Evolutionary conservation across 257 asterid species (phyloP).

Genomic region (Forsythia suspensa): DNA sequence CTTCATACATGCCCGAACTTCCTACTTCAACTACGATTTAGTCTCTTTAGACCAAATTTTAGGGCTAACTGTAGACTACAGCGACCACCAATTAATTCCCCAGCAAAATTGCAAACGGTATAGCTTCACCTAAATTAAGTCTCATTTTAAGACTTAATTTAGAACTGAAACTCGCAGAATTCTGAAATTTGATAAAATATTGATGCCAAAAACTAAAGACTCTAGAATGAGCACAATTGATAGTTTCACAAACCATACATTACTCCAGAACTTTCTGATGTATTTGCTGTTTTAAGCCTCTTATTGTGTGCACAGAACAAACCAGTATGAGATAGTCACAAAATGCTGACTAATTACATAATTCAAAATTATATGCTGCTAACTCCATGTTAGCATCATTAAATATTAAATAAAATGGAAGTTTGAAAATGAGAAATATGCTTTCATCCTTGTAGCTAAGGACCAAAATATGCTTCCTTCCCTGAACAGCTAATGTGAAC

Average conservation of each 20-base stretch:
- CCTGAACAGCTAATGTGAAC: background rate
- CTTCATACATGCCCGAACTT: background rate
- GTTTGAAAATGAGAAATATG: too few relatives aligned
- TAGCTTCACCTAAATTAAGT: background rate
- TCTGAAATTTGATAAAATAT: background rate
- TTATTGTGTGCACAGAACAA: too few relatives aligned
- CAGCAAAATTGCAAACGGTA: background rate
- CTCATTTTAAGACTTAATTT: background rate
- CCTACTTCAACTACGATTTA: constrained; percentile 11
- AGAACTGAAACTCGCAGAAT: background rate
- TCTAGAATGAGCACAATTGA: background rate
- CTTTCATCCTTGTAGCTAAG: background rate
- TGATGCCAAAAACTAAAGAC: background rate
- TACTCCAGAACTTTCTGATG: too few relatives aligned
- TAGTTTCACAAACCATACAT: background rate
- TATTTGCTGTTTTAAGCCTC: too few relatives aligned
- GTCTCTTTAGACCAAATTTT: background rate
- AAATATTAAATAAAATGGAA: too few relatives aligned
- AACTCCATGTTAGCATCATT: too few relatives aligned
- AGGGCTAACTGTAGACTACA: constrained; percentile 9
- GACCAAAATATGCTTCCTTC: background rate
- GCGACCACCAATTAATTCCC: background rate
- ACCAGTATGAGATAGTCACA: too few relatives aligned
- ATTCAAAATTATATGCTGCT: too few relatives aligned
- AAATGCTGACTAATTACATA: too few relatives aligned